These are phyloP conservation scores for Tulasnella sp. DNA, from an alignment of 768 basidiomycete genomes.

Conservation along the genomic window DNA sequence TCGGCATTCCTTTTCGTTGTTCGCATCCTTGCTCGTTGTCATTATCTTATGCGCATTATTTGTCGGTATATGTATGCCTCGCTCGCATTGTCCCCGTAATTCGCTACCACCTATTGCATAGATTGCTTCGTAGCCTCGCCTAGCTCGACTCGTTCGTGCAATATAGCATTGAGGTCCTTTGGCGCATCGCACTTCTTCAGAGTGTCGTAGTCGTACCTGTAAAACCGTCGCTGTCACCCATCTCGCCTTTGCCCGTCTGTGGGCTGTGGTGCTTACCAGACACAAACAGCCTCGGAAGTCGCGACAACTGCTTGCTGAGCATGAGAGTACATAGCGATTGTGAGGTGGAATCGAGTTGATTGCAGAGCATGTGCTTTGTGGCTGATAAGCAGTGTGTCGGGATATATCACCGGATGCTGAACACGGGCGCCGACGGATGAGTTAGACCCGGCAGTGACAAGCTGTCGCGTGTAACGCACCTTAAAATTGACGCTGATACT, in stretches of 20 bases:
- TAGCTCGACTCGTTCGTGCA: constrained; percentile 1
- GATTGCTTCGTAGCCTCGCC: background rate
- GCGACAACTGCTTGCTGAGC: constrained; percentile 53
- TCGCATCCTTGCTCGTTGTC: background rate
- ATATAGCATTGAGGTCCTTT: background rate
- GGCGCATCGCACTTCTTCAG: constrained; percentile 37
- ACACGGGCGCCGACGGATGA: background rate
- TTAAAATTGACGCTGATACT: constrained; percentile 54
- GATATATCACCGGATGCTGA: constrained; percentile 57
- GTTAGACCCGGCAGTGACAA: background rate
- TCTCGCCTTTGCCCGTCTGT: too few relatives aligned
- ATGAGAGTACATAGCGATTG: constrained; percentile 47
- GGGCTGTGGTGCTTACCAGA: constrained; percentile 57
- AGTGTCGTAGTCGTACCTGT: constrained; percentile 45
- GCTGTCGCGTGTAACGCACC: background rate
- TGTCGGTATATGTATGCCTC: constrained; percentile 2
- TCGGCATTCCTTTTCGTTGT: background rate
- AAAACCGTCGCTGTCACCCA: too few relatives aligned
- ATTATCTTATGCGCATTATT: background rate
- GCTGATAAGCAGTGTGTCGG: constrained; percentile 47
- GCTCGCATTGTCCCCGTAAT: background rate
- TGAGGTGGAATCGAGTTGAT: constrained; percentile 41
- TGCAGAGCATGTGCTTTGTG: constrained; percentile 24
- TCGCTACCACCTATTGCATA: constrained; percentile 3
- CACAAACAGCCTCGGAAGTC: constrained; percentile 50